These are phyloP conservation scores for Tricholoma terreum DNA, from an alignment of 768 basidiomycete genomes.

Conservation along the genomic window DNA sequence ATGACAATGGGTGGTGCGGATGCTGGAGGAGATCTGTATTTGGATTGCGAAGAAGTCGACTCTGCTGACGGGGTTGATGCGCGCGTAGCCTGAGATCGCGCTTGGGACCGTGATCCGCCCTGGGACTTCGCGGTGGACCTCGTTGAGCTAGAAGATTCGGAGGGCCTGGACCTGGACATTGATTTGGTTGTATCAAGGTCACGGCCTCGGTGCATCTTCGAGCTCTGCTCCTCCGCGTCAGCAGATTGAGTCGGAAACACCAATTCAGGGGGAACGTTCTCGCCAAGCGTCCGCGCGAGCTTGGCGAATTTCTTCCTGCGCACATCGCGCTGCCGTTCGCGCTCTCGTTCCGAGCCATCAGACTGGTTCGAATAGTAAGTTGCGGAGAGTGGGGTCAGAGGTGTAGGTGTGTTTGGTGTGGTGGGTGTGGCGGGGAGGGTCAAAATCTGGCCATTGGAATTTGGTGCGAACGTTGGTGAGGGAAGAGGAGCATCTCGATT, in stretches of 20 bases:
- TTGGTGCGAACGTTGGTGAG: constrained; percentile 13
- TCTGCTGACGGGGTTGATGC: background rate
- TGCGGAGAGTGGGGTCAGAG: constrained; percentile 14
- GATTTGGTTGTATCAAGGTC: constrained; percentile 1
- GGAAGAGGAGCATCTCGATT: background rate
- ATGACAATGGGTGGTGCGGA: background rate
- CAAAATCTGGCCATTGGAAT: constrained; percentile 13
- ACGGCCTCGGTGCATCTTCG: background rate
- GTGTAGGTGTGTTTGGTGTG: constrained; percentile 16
- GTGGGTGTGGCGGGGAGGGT: constrained; percentile 15
- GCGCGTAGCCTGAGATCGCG: background rate
- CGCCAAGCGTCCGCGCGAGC: constrained; percentile 50
- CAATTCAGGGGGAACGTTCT: constrained; percentile 48
- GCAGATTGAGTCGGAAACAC: constrained; percentile 26
- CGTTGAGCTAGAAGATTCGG: background rate
- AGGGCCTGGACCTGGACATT: background rate
- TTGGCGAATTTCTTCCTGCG: constrained; percentile 44
- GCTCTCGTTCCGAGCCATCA: background rate
- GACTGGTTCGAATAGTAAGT: constrained; percentile 17
- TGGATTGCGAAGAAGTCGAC: background rate
- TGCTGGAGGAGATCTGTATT: background rate
- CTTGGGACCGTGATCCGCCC: background rate
- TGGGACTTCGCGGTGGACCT: background rate
- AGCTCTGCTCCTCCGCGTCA: background rate
- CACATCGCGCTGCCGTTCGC: constrained; percentile 31